Conservation (phyloP, 2,329 filamentous ascomycete genomes). For the Chaetoscypha palmicola region DNA sequence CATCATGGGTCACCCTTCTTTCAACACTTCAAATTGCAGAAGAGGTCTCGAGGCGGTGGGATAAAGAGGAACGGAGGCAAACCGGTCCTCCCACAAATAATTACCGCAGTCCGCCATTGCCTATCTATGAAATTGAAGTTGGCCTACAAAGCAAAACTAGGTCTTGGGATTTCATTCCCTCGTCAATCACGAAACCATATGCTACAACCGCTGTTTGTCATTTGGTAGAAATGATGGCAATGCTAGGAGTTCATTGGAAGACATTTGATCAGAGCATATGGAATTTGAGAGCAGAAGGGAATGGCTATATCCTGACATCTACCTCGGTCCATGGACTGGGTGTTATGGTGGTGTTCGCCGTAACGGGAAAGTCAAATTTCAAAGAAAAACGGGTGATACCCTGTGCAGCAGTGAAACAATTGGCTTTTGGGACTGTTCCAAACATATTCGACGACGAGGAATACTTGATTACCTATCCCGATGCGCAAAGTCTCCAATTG, state of each 20-base stretch:
- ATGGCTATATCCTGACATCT: constrained; percentile 32
- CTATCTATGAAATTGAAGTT: constrained; percentile 23
- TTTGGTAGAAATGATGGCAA: constrained; percentile 31
- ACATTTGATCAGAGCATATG: constrained; percentile 47
- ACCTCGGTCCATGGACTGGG: constrained; percentile 40
- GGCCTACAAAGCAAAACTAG: constrained; percentile 29
- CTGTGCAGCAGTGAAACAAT: constrained; percentile 44
- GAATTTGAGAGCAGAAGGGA: constrained; percentile 39
- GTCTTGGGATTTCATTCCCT: constrained; percentile 35
- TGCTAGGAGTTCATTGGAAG: constrained; percentile 48
- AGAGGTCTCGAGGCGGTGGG: constrained; percentile 40
- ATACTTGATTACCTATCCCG: constrained; percentile 32
- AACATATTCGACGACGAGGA: constrained; percentile 44
- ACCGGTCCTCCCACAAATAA: constrained; percentile 10
- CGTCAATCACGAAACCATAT: constrained; percentile 32
- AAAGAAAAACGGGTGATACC: constrained; percentile 46
- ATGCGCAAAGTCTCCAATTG: constrained; percentile 32
- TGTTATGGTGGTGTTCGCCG: constrained; percentile 47
- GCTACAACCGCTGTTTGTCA: constrained; percentile 32
- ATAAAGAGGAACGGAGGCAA: constrained; percentile 6
- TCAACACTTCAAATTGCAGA: constrained; percentile 45
- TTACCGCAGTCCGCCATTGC: constrained; percentile 1
- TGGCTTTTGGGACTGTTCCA: constrained; percentile 49
- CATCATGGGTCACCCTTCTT: constrained; percentile 47
- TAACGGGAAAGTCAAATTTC: constrained; percentile 43